Evolutionary conservation across 805 yeast species (phyloP).

Genomic region (Saturnispora ahearnii): DNA sequence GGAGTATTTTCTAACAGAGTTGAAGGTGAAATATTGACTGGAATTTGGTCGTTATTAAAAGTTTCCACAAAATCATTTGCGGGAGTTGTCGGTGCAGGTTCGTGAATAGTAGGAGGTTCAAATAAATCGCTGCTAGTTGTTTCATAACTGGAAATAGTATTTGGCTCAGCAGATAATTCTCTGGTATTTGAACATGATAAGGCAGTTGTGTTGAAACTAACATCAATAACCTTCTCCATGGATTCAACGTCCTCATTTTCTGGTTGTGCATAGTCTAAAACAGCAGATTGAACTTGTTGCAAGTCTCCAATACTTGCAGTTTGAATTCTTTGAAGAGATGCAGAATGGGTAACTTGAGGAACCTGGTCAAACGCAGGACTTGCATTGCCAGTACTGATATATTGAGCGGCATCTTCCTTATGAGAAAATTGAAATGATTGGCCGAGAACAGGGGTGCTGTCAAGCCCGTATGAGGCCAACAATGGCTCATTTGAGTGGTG

Average conservation of each 20-base stretch:
- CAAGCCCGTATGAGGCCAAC: slow-evolving; percentile 20
- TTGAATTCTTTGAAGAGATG: slow-evolving; percentile 6
- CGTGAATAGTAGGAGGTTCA: slow-evolving; percentile 4
- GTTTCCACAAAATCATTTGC: not conserved
- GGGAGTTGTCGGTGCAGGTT: not conserved
- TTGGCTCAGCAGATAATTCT: not conserved
- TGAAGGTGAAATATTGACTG: slow-evolving; percentile 2
- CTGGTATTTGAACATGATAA: not conserved
- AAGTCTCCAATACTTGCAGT: slow-evolving; percentile 7
- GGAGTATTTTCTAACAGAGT: slow-evolving; percentile 9
- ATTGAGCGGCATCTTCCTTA: not conserved
- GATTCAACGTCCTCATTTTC: slow-evolving; percentile 1
- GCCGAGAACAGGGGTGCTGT: slow-evolving; percentile 6
- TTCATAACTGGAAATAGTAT: slow-evolving; percentile 1
- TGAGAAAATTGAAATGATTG: slow-evolving; percentile 1
- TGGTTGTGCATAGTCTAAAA: slow-evolving; percentile 8
- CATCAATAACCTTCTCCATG: slow-evolving; percentile 2
- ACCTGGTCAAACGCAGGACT: slow-evolving; percentile 6
- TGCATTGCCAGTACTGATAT: not conserved
- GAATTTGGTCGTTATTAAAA: not conserved
- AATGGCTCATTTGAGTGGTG: slow-evolving; percentile 3
- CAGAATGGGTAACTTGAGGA: slow-evolving; percentile 5
- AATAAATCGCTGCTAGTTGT: not conserved
- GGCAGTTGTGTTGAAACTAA: not conserved
- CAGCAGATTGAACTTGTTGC: slow-evolving; percentile 12